A percentile compares a stretch with the other conserved stretches of the same genome.
phyloP scores from a whole-genome alignment of 768 basidiomycete genomes.

The Trametes cubensis region DNA sequence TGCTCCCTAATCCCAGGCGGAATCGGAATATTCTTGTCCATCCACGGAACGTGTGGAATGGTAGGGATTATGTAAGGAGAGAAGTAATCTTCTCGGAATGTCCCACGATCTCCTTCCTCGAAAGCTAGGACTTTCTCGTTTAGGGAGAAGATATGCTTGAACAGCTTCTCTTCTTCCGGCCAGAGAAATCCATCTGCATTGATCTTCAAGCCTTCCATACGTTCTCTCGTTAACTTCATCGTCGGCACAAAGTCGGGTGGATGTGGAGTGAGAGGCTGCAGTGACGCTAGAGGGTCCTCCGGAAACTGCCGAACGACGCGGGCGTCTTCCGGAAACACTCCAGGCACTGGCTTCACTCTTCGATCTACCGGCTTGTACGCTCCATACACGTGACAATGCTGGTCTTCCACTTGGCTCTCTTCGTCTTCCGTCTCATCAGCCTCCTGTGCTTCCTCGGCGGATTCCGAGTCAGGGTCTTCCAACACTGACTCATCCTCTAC shows the following conservation, averaged over 20 bases:
- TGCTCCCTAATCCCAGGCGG: constrained; percentile 35
- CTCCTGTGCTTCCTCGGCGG: too few relatives aligned
- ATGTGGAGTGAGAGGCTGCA: constrained; percentile 33
- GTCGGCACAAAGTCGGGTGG: constrained; percentile 5
- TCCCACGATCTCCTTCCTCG: constrained; percentile 28
- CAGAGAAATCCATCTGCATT: constrained; percentile 33
- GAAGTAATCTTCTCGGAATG: constrained; percentile 31
- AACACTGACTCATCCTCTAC: background rate
- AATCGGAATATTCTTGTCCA: constrained; percentile 38
- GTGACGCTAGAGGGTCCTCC: constrained; percentile 36
- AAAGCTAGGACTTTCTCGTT: constrained; percentile 28
- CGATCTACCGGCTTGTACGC: constrained; percentile 40
- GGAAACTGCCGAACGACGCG: constrained; percentile 36
- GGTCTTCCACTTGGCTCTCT: too few relatives aligned
- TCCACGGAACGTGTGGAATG: constrained; percentile 40
- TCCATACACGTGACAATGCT: background rate
- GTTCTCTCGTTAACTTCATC: constrained; percentile 29
- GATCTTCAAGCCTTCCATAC: constrained; percentile 28
- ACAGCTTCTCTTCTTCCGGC: constrained; percentile 35
- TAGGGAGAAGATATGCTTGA: constrained; percentile 20
- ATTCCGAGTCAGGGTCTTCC: too few relatives aligned
- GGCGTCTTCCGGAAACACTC: constrained; percentile 36
- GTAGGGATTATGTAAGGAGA: constrained; percentile 36
- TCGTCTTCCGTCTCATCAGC: too few relatives aligned
- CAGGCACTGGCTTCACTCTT: constrained; percentile 37